phyloP scores from a whole-genome alignment of 2,329 filamentous ascomycete species.

The Aspergillus chevalieri region DNA sequence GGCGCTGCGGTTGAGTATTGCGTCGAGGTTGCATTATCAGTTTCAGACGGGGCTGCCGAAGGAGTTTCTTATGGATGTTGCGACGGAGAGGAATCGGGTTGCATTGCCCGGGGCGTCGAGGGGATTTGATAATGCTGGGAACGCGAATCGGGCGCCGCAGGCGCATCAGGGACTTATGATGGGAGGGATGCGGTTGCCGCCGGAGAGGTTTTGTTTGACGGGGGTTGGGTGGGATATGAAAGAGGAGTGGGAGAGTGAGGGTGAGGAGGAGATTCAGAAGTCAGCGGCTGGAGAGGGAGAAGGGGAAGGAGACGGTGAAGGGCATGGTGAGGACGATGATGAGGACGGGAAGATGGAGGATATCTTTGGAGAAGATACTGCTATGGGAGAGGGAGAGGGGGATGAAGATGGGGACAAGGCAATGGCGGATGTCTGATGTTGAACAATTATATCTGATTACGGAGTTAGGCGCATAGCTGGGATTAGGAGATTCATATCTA shows the following conservation, averaged over 20 bases:
- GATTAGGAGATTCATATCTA: not conserved
- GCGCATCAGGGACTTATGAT: conserved; percentile 33
- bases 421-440: conserved; percentile 38
- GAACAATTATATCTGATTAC: not conserved
- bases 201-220: conserved; percentile 57
- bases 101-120: conserved; percentile 50
- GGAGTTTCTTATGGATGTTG: conserved; percentile 56
- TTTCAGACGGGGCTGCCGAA: conserved; percentile 56
- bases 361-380: conserved; percentile 40
- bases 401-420: conserved; percentile 33
- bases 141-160: conserved; percentile 16
- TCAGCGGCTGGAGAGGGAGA: conserved; percentile 16
- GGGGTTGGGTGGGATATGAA: conserved; percentile 52
- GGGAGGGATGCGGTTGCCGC: conserved; percentile 54
- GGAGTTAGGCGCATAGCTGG: not conserved
- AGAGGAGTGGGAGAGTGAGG: conserved; percentile 54
- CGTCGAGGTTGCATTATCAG: conserved; percentile 53
- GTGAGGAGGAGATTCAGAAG: conserved; percentile 38
- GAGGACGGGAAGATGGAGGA: conserved; percentile 45
- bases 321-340: conserved; percentile 36
- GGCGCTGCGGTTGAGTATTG: conserved; percentile 56
- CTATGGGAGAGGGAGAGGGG: conserved; percentile 31
- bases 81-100: conserved; percentile 49
- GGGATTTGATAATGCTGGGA: conserved; percentile 33
- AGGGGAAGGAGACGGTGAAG: conserved; percentile 29